Evolutionary conservation across 179 eudicot genomes (phyloP).

Genomic region (Silene coronaria): DNA sequence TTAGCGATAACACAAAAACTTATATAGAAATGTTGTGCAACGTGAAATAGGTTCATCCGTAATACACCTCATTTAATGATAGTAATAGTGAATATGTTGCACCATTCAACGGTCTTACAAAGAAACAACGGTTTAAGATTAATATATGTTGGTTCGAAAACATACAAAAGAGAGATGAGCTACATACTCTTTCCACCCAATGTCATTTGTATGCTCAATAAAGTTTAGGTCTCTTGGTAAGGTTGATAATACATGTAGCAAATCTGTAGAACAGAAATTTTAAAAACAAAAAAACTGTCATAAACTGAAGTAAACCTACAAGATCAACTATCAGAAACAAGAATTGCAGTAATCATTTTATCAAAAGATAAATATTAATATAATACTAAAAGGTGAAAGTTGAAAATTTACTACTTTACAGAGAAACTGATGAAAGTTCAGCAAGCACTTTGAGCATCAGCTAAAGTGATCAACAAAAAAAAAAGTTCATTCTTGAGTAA

Average conservation of each 20-base stretch:
- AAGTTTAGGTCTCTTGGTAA: slow-evolving; percentile 64
- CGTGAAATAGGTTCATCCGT: neutral
- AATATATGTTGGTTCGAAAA: neutral
- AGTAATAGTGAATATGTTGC: neutral
- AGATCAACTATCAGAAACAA: neutral
- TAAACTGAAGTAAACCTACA: neutral
- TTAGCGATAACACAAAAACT: neutral
- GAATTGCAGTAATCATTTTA: neutral
- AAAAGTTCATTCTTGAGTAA: slow-evolving; percentile 2
- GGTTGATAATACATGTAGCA: slow-evolving; percentile 61
- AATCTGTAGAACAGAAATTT: slow-evolving; percentile 38
- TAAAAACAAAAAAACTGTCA: slow-evolving; percentile 1
- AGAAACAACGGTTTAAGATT: neutral
- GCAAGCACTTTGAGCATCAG: neutral
- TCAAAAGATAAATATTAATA: no score
- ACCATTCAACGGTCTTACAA: neutral
- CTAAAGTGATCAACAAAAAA: slow-evolving; percentile 6
- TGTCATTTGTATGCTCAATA: slow-evolving; percentile 76
- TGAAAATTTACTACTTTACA: neutral
- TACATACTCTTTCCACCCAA: slow-evolving; percentile 89
- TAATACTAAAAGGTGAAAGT: neutral
- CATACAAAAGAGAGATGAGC: slow-evolving; percentile 18
- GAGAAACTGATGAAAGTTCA: neutral
- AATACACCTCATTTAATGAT: neutral
- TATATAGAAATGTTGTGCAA: neutral